A percentile compares a stretch with the other conserved stretches of the same genome.
Conservation (phyloP, 768 basidiomycete species). For the Nidularia sp. region DNA sequence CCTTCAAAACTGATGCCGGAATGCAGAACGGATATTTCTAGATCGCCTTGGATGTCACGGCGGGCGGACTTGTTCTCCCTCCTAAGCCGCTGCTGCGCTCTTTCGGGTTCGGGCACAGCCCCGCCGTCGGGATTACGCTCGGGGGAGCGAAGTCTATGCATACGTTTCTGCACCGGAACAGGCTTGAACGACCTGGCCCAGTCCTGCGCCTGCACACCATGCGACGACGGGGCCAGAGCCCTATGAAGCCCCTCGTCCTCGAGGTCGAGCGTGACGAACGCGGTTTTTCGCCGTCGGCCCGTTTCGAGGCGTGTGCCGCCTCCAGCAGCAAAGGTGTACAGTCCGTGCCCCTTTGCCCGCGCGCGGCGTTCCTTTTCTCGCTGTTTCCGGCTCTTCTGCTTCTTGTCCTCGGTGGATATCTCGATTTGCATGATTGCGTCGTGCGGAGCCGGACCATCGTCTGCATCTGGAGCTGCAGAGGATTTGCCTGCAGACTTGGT, state of each 20-base stretch:
- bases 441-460: neutral
- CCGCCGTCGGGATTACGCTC: no score
- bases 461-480: neutral
- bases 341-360: slow-evolving; percentile 18
- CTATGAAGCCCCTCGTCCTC: slow-evolving; percentile 40
- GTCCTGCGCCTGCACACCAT: slow-evolving; percentile 2
- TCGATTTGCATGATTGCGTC: slow-evolving; percentile 7
- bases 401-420: slow-evolving; percentile 6
- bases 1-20: slow-evolving; percentile 48
- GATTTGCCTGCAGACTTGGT: no score
- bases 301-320: slow-evolving; percentile 32
- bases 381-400: slow-evolving; percentile 20
- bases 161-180: neutral
- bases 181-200: slow-evolving; percentile 12
- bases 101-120: no score
- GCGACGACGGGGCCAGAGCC: slow-evolving; percentile 30
- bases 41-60: slow-evolving; percentile 36
- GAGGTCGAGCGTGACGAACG: slow-evolving; percentile 34
- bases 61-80: neutral
- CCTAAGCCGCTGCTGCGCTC: neutral
- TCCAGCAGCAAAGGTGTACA: slow-evolving; percentile 34
- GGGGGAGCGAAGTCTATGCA: no score
- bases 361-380: slow-evolving; percentile 22
- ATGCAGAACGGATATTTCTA: slow-evolving; percentile 44
- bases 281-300: slow-evolving; percentile 21